Evolutionary conservation across 2,329 filamentous ascomycete genomes (phyloP).

Genomic region (Graphilbum sp.): DNA sequence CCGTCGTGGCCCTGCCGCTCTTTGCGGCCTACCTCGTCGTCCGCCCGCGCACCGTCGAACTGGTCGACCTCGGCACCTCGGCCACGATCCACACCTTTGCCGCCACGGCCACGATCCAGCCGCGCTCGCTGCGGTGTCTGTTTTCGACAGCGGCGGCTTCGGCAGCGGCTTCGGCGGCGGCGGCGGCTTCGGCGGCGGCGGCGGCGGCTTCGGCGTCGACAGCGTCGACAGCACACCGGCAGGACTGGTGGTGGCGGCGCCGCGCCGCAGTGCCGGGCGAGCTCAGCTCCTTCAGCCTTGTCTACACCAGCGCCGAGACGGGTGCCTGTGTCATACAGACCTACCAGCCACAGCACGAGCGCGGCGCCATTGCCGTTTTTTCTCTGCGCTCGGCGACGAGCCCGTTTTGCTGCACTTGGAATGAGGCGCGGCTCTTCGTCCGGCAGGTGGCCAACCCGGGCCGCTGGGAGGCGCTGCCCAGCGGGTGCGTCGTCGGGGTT

Average conservation of each 20-base stretch:
- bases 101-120: slow-evolving; percentile 33
- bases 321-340: slow-evolving; percentile 49
- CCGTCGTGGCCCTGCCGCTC: slow-evolving; percentile 40
- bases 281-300: slow-evolving; percentile 40
- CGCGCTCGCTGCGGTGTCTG: slow-evolving; percentile 43
- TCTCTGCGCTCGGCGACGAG: slow-evolving; percentile 26
- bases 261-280: slow-evolving; percentile 31
- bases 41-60: slow-evolving; percentile 36
- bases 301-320: slow-evolving; percentile 42
- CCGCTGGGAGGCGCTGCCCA: slow-evolving; percentile 44
- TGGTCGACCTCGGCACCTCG: slow-evolving; percentile 42
- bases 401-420: slow-evolving; percentile 29
- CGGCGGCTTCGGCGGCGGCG: too few relatives aligned
- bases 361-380: slow-evolving; percentile 41
- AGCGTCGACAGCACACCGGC: slow-evolving; percentile 30
- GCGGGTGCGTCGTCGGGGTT: slow-evolving; percentile 47
- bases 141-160: too few relatives aligned
- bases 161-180: too few relatives aligned
- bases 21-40: slow-evolving; percentile 46
- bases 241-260: too few relatives aligned
- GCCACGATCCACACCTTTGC: slow-evolving; percentile 44
- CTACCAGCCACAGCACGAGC: slow-evolving; percentile 37
- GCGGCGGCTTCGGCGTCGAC: too few relatives aligned
- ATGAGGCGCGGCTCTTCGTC: slow-evolving; percentile 31
- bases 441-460: slow-evolving; percentile 46